Percentiles rank a stretch among this genome's conserved stretches.
Conservation (phyloP, 1,284 basidiomycete genomes). For the Psilocybe mexicana region DNA sequence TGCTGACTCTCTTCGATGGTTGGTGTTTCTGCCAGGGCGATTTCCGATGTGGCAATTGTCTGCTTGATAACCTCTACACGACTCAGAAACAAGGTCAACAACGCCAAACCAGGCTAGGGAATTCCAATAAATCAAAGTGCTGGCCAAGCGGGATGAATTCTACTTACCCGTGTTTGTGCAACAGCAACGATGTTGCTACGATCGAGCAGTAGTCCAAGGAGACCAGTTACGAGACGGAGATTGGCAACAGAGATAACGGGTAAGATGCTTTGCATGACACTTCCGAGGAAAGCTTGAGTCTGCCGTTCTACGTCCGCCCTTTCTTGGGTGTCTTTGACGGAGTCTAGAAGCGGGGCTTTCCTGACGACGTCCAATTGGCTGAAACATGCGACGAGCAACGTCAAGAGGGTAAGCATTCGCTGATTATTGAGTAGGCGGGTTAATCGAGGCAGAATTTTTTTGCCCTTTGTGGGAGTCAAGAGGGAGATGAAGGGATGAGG, state of each 20-base stretch:
- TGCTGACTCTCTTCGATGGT: conserved; percentile 78
- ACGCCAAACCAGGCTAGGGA: conserved; percentile 83
- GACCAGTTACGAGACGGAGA: conserved; percentile 83
- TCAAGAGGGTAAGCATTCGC: conserved; percentile 85
- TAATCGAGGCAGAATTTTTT: conserved; percentile 87
- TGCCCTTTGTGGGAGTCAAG: conserved; percentile 88
- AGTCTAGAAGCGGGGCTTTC: conserved; percentile 71
- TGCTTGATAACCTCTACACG: conserved; percentile 91
- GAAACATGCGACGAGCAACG: conserved; percentile 93
- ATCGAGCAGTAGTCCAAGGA: conserved; percentile 84
- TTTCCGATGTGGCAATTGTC: conserved; percentile 52
- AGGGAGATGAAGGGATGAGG: conserved; percentile 98
- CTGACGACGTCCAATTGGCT: conserved; percentile 89
- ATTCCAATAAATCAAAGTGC: neutral
- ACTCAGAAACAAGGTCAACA: conserved; percentile 91
- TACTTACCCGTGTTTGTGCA: conserved; percentile 73
- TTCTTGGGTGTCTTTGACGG: conserved; percentile 62
- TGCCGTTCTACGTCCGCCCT: conserved; percentile 81
- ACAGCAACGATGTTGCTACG: conserved; percentile 76
- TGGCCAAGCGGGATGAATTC: neutral
- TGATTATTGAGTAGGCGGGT: conserved; percentile 83
- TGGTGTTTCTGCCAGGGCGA: conserved; percentile 47
- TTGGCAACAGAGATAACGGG: conserved; percentile 78
- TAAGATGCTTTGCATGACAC: conserved; percentile 86
- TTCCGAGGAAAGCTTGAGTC: conserved; percentile 86